phyloP scores from a whole-genome alignment of 2,329 filamentous ascomycete genomes.

The Colletotrichum magnum region DNA sequence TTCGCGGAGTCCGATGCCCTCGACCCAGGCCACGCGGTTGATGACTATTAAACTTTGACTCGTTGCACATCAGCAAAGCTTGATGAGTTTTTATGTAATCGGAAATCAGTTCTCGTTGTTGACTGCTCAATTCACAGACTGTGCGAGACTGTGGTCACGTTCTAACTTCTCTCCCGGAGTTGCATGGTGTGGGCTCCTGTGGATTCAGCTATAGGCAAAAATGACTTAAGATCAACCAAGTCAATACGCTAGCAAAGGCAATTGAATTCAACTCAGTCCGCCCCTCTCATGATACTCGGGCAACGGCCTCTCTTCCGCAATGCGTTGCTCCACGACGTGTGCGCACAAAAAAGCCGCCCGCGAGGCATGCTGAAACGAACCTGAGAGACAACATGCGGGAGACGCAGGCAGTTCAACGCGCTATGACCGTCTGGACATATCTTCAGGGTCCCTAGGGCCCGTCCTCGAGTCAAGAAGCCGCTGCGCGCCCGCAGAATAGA shows the following conservation, averaged over 20 bases:
- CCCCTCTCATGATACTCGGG: too few relatives aligned
- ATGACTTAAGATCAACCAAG: too few relatives aligned
- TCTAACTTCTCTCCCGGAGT: too few relatives aligned
- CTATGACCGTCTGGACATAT: constrained; percentile 18
- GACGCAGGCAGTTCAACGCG: constrained; percentile 3
- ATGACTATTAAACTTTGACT: constrained; percentile 6
- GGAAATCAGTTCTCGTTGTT: neutral
- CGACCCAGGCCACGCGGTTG: neutral
- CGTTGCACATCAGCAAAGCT: constrained; percentile 8
- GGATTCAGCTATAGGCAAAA: too few relatives aligned
- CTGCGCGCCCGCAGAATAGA: constrained; percentile 13
- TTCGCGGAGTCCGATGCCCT: neutral
- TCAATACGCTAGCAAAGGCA: too few relatives aligned
- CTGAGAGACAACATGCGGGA: constrained; percentile 8
- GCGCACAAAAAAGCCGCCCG: neutral
- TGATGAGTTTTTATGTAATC: neutral
- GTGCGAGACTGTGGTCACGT: too few relatives aligned
- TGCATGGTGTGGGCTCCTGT: too few relatives aligned
- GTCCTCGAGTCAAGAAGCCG: constrained; percentile 21
- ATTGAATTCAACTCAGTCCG: too few relatives aligned
- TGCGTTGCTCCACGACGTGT: too few relatives aligned
- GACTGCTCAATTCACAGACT: neutral
- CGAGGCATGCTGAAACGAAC: constrained; percentile 22
- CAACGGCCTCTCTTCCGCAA: too few relatives aligned
- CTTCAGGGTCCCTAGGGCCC: constrained; percentile 7